Percentiles rank a stretch among this genome's conserved stretches.
phyloP scores from a whole-genome alignment of 805 yeast species.

The Kodamaea neixiangensis region DNA sequence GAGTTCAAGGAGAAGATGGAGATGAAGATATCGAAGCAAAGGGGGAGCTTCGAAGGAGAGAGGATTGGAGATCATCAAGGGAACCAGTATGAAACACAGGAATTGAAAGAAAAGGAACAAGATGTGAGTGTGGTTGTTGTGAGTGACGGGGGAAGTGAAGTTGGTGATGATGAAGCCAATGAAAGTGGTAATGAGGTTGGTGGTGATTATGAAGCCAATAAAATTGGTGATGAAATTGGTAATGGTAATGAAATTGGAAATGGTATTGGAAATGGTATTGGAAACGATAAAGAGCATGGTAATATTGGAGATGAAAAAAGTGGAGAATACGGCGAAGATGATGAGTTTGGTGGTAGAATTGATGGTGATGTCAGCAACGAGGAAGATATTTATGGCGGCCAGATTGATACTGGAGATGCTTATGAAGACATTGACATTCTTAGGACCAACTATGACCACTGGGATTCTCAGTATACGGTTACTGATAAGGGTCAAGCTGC shows the following conservation, averaged over 20 bases:
- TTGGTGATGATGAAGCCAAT: not conserved
- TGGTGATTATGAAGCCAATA: too few relatives aligned
- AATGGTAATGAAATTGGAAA: not conserved
- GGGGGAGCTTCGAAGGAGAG: not conserved
- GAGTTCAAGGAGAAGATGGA: not conserved
- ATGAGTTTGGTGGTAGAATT: not conserved
- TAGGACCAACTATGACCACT: not conserved
- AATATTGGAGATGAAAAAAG: too few relatives aligned
- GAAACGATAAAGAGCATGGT: not conserved
- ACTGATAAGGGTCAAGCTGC: not conserved
- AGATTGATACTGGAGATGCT: not conserved
- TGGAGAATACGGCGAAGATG: too few relatives aligned
- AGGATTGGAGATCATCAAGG: not conserved
- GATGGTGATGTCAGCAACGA: not conserved
- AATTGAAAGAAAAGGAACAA: not conserved
- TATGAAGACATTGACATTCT: not conserved
- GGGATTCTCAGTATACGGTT: not conserved
- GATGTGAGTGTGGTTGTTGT: not conserved
- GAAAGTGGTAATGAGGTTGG: too few relatives aligned
- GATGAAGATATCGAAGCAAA: not conserved
- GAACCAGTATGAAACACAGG: not conserved
- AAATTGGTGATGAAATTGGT: not conserved
- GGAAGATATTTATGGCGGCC: not conserved
- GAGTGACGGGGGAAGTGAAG: not conserved
- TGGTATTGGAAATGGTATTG: not conserved